Conservation (phyloP, 306 rosid species). For the Dicorynia guianensis region DNA sequence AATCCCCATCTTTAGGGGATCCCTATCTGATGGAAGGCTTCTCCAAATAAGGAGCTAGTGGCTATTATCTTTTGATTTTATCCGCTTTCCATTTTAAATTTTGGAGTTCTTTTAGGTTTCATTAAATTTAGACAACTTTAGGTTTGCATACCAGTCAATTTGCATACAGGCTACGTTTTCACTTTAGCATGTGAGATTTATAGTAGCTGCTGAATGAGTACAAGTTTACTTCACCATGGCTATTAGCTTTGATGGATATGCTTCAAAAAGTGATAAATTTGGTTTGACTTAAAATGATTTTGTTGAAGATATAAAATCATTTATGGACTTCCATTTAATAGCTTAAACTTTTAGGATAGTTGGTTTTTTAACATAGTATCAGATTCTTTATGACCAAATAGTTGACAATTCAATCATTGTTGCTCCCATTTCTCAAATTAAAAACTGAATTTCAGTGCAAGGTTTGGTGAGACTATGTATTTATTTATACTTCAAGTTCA, state of each 20-base stretch:
- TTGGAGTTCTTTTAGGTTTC: constrained; percentile 25
- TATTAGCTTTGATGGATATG: neutral
- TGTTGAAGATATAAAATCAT: too few species aligned
- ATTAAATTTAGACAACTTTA: constrained; percentile 22
- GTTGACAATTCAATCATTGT: too few species aligned
- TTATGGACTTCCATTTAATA: too few species aligned
- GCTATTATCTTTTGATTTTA: neutral
- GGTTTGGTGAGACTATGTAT: too few species aligned
- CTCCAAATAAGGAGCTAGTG: neutral
- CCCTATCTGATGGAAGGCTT: neutral
- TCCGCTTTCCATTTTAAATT: constrained; percentile 13
- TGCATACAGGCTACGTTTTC: neutral
- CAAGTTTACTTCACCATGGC: neutral
- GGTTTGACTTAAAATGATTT: constrained; percentile 17
- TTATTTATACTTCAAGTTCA: too few species aligned
- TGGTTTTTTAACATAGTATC: too few species aligned
- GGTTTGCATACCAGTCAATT: neutral
- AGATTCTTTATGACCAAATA: too few species aligned
- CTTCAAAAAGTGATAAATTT: neutral
- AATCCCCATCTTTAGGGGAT: too few species aligned
- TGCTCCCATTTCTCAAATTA: too few species aligned
- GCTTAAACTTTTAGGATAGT: too few species aligned
- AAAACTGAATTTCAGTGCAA: too few species aligned
- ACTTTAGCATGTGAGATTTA: constrained; percentile 2
- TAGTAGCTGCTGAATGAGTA: neutral